Evolutionary conservation across 805 yeast genomes (phyloP), one percentile per base, ranked within the genome.

Genomic region (Candida piceae): DNA sequence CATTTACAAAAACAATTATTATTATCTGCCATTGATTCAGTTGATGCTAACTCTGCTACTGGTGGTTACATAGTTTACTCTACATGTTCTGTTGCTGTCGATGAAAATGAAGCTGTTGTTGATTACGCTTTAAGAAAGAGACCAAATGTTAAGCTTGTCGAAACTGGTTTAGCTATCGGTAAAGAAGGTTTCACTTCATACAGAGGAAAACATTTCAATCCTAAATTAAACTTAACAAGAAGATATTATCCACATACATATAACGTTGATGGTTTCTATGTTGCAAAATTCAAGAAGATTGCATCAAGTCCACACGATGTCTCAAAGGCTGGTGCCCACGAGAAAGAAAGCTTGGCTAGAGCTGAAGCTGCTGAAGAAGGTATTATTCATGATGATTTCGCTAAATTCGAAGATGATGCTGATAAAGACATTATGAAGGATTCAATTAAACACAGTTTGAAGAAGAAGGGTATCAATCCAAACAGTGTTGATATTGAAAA

Each of bases 161-260:
- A 90, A 11, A 75, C 97, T 18, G 95, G 90, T 11, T 73, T 93
- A 48, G 84, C 78, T 40, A 93, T 93, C 45, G 99, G 99, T 63
- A 88, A 87, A 57, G 95, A 86, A 52, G 99, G 97, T 6, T 93
- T 90, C 66, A 80, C 95, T 5, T 80, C 89, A 27, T 93, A 73
- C 69, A 75, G 97, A 60, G 99, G 98, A 34, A 90, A 89, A 64
- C 84, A 77, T 39, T 93, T 89, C 71, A 79, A 84, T 58, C 74
- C 85, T 30, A 76, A 76, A 49, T 61, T 93, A 38, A 75, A 77
- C 34, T 66, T 90, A 51, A 89, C 97, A 3, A 79, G 96, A 70
- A 79, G 99, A 63, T 93, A 90, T 64, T 93, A 93, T 61, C 99
- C 99, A 38, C 99, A 93, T 66, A 89, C 96, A 19, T 93, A 93